Percentiles rank a stretch among this genome's conserved stretches.
Conservation (phyloP, 331 rosid species). For the Quercus tomentella region DNA sequence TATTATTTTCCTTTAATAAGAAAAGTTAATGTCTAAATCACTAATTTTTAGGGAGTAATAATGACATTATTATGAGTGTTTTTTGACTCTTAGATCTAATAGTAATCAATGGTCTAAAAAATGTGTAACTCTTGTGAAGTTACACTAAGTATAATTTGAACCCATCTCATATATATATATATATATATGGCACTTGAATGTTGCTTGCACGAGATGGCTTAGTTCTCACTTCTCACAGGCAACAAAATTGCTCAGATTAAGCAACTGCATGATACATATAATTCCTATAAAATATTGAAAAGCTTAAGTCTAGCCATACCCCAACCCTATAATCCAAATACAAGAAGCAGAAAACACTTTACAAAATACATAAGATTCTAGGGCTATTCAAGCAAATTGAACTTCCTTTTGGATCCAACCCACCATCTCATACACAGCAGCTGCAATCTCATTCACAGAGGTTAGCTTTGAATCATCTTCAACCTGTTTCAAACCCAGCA, state of each 20-base stretch:
- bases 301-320: not conserved
- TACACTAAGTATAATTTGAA: too few species aligned
- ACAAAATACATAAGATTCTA: not conserved
- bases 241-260: not conserved
- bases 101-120: too few species aligned
- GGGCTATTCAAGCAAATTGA: not conserved
- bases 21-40: too few species aligned
- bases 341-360: not conserved
- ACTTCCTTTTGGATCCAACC: conserved; percentile 34
- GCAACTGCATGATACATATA: not conserved
- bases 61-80: too few species aligned
- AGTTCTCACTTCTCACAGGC: not conserved
- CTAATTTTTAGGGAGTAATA: too few species aligned
- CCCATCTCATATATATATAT: too few species aligned
- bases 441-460: conserved; percentile 41
- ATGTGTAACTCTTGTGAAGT: accelerated
- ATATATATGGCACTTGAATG: not conserved
- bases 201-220: not conserved
- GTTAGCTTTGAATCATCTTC: conserved; percentile 30
- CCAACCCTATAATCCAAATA: not conserved
- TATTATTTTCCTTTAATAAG: too few species aligned
- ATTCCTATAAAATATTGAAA: not conserved
- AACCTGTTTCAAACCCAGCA: conserved; percentile 24
- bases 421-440: conserved; percentile 41
- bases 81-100: too few species aligned